phyloP scores from a whole-genome alignment of 352 stramenopile genomes.

The Pythium phragmitis region DNA sequence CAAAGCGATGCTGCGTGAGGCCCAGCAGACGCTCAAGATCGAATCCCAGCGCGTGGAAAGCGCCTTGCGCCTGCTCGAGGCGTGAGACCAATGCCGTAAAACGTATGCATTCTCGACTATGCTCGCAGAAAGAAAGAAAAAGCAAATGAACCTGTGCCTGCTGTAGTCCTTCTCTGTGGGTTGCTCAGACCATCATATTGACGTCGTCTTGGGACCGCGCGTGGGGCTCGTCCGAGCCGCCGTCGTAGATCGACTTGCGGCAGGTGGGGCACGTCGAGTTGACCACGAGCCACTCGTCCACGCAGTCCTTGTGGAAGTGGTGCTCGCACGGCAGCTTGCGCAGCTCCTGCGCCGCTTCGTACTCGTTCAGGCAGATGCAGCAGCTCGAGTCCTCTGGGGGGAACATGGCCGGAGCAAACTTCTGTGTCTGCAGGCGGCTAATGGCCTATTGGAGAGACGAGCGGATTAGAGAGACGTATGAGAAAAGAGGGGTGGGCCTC shows the following conservation, averaged over 20 bases:
- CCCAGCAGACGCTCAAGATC: constrained; percentile 16
- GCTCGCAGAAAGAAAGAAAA: no score
- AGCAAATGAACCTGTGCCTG: neutral
- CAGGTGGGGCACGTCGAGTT: constrained; percentile 89
- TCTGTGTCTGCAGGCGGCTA: constrained; percentile 58
- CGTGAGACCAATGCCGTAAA: neutral
- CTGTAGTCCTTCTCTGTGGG: neutral
- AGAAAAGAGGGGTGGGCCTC: neutral
- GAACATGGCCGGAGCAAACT: constrained; percentile 64
- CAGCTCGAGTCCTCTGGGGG: constrained; percentile 84
- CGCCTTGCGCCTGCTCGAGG: constrained; percentile 10
- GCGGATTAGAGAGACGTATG: neutral
- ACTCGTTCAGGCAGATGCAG: constrained; percentile 91
- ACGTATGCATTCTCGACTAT: neutral
- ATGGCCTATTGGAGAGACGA: constrained; percentile 40
- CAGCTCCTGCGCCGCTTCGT: constrained; percentile 86
- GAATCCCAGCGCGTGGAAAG: constrained; percentile 20
- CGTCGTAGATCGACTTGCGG: constrained; percentile 73
- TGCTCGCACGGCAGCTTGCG: constrained; percentile 95
- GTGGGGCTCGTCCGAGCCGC: constrained; percentile 9
- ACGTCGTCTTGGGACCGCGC: constrained; percentile 60
- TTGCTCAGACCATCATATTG: constrained; percentile 44
- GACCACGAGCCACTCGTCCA: constrained; percentile 88
- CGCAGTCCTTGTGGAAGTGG: constrained; percentile 92
- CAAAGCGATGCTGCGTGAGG: constrained; percentile 21